Percentiles rank a stretch among this genome's conserved stretches.
Evolutionary conservation across 192 early-diverging fungal species (phyloP).

Genomic region (Coemansia furcata): DNA sequence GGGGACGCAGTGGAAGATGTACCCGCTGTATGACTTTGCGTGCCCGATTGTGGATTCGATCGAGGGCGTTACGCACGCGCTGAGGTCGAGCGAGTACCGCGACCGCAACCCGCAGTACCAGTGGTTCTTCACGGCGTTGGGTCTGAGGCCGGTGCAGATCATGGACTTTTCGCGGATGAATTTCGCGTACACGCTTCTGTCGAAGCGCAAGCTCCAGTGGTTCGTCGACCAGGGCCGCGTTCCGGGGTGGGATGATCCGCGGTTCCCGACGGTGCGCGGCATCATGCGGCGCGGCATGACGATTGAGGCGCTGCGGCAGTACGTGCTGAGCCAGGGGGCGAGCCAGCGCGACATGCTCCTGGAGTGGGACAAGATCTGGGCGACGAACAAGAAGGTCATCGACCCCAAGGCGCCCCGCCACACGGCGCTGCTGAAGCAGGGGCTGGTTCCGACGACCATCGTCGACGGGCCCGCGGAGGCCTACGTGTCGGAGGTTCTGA

Average conservation of each 20-base stretch:
- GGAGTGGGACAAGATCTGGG: conserved; percentile 99
- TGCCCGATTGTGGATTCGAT: conserved; percentile 95
- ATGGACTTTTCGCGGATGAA: conserved; percentile 95
- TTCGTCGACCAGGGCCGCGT: conserved; percentile 88
- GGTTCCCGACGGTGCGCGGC: conserved; percentile 86
- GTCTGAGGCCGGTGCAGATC: conserved; percentile 84
- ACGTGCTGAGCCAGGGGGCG: conserved; percentile 97
- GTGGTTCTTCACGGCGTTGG: conserved; percentile 90
- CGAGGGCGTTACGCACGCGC: conserved; percentile 97
- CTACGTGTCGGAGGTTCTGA: conserved; percentile 55
- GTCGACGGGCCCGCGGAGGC: conserved; percentile 58
- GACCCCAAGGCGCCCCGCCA: conserved; percentile 94
- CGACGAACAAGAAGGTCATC: conserved; percentile 93
- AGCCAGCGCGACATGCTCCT: conserved; percentile 89
- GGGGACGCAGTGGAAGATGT: conserved; percentile 92
- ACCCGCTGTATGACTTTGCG: conserved; percentile 98
- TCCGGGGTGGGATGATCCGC: conserved; percentile 84
- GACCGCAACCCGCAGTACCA: conserved; percentile 96
- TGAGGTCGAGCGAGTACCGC: conserved; percentile 96
- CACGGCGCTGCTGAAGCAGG: conserved; percentile 68
- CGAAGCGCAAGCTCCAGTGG: conserved; percentile 97
- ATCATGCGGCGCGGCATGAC: conserved; percentile 97
- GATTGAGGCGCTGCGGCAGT: conserved; percentile 93
- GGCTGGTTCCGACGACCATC: conserved; percentile 65
- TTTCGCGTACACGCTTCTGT: conserved; percentile 97